These are phyloP conservation scores for Daldinia vernicosa DNA, from an alignment of 495 filamentous ascomycete genomes.

Conservation along the genomic window DNA sequence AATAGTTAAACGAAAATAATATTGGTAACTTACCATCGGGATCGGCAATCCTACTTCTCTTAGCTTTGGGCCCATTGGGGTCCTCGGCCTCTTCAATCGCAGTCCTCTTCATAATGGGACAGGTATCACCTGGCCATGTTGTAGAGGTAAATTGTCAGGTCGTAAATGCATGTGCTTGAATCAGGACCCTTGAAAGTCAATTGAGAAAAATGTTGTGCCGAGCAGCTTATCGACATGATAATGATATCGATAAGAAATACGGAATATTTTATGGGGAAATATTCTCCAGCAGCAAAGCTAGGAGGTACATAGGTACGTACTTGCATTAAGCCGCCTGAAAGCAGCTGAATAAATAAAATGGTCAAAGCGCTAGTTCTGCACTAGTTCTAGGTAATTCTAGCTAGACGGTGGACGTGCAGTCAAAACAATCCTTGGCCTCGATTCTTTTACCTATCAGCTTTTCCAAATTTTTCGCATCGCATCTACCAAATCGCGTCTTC, in stretches of 20 bases:
- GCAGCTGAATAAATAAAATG: not conserved
- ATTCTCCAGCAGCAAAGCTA: not conserved
- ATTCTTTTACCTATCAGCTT: slow-evolving; percentile 39
- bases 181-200: slow-evolving; percentile 4
- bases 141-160: not conserved
- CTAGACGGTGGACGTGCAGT: slow-evolving; percentile 12
- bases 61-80: slow-evolving; percentile 12
- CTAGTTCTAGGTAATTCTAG: slow-evolving; percentile 3
- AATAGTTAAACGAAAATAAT: not conserved
- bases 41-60: slow-evolving; percentile 19
- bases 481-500: slow-evolving; percentile 22
- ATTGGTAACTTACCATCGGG: slow-evolving; percentile 5
- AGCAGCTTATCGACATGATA: slow-evolving; percentile 7
- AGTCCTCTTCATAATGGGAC: slow-evolving; percentile 46
- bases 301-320: not conserved
- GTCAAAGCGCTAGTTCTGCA: slow-evolving; percentile 9
- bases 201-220: slow-evolving; percentile 24
- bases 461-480: slow-evolving; percentile 37
- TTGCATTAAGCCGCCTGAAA: not conserved
- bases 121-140: slow-evolving; percentile 4
- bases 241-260: not conserved
- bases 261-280: not conserved
- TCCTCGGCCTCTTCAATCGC: slow-evolving; percentile 24
- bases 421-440: slow-evolving; percentile 30
- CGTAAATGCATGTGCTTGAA: not conserved